A percentile compares a stretch with the other conserved stretches of the same genome.
Conservation (phyloP, 2,329 filamentous ascomycete genomes). For the Tolypocladium sp. region DNA sequence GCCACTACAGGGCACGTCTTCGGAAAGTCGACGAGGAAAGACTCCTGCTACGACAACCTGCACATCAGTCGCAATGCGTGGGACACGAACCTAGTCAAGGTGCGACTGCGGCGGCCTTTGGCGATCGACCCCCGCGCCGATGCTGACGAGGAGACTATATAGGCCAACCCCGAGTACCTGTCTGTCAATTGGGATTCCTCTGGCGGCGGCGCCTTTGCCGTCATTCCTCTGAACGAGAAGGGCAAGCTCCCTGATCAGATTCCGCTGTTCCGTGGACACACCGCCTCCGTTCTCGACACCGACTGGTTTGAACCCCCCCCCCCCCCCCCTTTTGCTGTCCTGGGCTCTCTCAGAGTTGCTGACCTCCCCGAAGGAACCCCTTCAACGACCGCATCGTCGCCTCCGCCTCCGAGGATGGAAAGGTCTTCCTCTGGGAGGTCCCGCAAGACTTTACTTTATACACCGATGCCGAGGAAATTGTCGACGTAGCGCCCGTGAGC, state of each 20-base stretch:
- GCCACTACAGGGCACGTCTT: conserved; percentile 78
- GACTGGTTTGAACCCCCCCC: conserved; percentile 84
- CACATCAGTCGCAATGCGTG: conserved; percentile 97
- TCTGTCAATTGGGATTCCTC: conserved; percentile 98
- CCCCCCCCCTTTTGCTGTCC: conserved; percentile 2
- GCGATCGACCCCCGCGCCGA: not conserved
- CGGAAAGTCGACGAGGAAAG: conserved; percentile 89
- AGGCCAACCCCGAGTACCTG: conserved; percentile 93
- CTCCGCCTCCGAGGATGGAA: conserved; percentile 92
- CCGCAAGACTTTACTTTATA: conserved; percentile 79
- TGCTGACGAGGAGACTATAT: conserved; percentile 10
- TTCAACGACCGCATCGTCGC: conserved; percentile 92
- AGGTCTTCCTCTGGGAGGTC: conserved; percentile 94
- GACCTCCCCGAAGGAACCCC: conserved; percentile 60
- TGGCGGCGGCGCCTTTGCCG: conserved; percentile 92
- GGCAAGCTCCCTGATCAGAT: conserved; percentile 89
- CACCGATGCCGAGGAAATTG: conserved; percentile 74
- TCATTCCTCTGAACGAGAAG: conserved; percentile 82
- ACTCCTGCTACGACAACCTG: conserved; percentile 97
- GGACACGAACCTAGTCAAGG: conserved; percentile 98
- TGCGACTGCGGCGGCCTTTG: conserved; percentile 28
- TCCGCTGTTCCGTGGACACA: conserved; percentile 92
- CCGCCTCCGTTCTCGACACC: conserved; percentile 88
- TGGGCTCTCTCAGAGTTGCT: conserved; percentile 5
- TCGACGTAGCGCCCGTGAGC: conserved; percentile 70